A percentile compares a stretch with the other conserved stretches of the same genome.
Conservation (phyloP, 352 stramenopile genomes). For the Discostella stelligera region DNA sequence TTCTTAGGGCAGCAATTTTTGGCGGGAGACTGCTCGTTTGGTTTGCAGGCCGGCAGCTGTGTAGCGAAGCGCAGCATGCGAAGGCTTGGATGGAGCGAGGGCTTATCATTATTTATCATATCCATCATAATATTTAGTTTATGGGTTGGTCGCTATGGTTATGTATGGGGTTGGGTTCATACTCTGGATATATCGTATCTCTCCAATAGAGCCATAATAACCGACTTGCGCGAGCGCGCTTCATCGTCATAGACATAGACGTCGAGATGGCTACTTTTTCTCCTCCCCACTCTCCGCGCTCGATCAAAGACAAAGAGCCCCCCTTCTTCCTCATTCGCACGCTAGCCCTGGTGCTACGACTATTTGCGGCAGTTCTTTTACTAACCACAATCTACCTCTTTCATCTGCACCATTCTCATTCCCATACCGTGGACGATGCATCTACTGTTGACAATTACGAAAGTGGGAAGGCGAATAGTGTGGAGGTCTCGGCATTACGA, state of each 20-base stretch:
- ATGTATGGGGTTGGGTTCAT: no score
- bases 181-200: no score
- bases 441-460: conserved; percentile 23
- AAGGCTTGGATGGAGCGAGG: no score
- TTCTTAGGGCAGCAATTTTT: no score
- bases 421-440: conserved; percentile 26
- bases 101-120: no score
- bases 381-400: conserved; percentile 39
- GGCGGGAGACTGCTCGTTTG: no score
- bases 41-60: no score
- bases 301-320: not conserved
- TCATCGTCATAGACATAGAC: not conserved
- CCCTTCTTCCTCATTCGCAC: conserved; percentile 22
- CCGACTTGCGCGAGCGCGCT: not conserved
- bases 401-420: conserved; percentile 32
- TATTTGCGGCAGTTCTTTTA: conserved; percentile 30
- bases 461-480: conserved; percentile 22
- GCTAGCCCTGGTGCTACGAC: conserved; percentile 13
- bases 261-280: not conserved
- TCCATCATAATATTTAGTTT: no score
- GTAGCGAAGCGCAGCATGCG: no score
- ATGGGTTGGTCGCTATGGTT: no score
- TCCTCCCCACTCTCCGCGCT: not conserved
- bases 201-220: no score
- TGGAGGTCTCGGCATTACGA: conserved; percentile 20